Conservation (phyloP, 495 filamentous ascomycete genomes). For the Sporormia fimetaria region DNA sequence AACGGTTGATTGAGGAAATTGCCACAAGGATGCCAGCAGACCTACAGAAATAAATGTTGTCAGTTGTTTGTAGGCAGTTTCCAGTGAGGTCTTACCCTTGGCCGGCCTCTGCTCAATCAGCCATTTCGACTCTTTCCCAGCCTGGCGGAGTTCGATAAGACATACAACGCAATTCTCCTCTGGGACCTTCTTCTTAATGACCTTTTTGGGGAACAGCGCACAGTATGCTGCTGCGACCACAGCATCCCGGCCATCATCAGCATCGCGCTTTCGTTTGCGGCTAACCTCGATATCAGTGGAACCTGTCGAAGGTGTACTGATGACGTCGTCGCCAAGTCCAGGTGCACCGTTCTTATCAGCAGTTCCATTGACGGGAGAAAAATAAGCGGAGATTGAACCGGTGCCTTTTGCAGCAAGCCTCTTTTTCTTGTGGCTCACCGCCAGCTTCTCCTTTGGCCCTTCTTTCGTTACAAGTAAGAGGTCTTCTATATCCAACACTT, state of each 20-base stretch:
- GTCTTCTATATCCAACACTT: conserved; percentile 17
- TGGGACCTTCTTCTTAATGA: conserved; percentile 12
- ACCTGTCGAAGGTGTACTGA: too few species aligned
- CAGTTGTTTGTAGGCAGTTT: not conserved
- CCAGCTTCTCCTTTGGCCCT: not conserved
- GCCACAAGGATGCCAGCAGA: conserved; percentile 17
- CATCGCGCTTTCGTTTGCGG: too few species aligned
- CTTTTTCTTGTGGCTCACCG: conserved; percentile 4
- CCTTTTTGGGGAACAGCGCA: conserved; percentile 17
- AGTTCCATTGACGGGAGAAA: not conserved
- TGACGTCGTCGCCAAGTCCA: too few species aligned
- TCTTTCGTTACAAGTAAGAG: conserved; percentile 5
- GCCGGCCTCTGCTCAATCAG: conserved; percentile 19
- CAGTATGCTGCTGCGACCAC: too few species aligned
- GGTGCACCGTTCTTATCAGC: too few species aligned
- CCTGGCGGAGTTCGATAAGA: conserved; percentile 2
- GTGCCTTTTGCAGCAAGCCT: conserved; percentile 2
- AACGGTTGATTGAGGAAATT: conserved; percentile 18
- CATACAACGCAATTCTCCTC: conserved; percentile 17
- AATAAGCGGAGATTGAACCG: conserved; percentile 16
- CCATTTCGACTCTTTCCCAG: conserved; percentile 2
- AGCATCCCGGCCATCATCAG: too few species aligned
- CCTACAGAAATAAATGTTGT: conserved; percentile 1
- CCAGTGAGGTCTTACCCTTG: conserved; percentile 11
- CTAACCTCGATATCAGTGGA: too few species aligned